phyloP scores from a whole-genome alignment of 768 basidiomycete species.

The Phlebiopsis gigantea region DNA sequence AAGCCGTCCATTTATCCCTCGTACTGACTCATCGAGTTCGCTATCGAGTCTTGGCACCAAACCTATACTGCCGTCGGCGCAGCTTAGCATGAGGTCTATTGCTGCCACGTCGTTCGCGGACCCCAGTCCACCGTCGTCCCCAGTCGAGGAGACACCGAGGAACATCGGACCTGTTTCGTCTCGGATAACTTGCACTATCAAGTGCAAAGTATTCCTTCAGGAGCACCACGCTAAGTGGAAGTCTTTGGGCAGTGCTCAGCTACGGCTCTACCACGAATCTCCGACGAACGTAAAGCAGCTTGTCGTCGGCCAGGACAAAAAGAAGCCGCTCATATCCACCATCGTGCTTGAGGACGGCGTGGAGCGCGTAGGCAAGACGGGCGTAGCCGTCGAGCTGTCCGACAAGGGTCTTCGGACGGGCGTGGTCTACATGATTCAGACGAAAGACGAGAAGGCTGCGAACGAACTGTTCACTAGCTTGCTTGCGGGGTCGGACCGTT shows the following conservation, averaged over 20 bases:
- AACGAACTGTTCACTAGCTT: conserved; percentile 81
- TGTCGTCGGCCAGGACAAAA: conserved; percentile 82
- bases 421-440: conserved; percentile 95
- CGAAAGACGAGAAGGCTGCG: conserved; percentile 85
- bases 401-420: conserved; percentile 90
- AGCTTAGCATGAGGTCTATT: conserved; percentile 43
- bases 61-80: conserved; percentile 59
- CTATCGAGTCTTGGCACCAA: conserved; percentile 29
- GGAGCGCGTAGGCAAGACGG: conserved; percentile 97
- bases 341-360: conserved; percentile 96
- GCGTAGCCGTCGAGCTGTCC: conserved; percentile 93
- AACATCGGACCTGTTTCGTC: conserved; percentile 68
- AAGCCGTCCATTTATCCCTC: conserved; percentile 19
- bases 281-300: conserved; percentile 94
- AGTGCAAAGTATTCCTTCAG: conserved; percentile 96
- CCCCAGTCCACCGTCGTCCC: conserved; percentile 83
- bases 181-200: conserved; percentile 83
- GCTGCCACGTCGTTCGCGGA: conserved; percentile 51
- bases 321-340: conserved; percentile 83
- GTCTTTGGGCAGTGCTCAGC: conserved; percentile 78
- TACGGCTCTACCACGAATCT: conserved; percentile 81
- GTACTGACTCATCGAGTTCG: conserved; percentile 25
- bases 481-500: conserved; percentile 80
- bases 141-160: conserved; percentile 48
- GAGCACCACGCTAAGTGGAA: conserved; percentile 99